Percentiles rank a stretch among this genome's conserved stretches.
phyloP scores from a whole-genome alignment of 2,329 filamentous ascomycete genomes.

The Phialocephala subalpina region DNA sequence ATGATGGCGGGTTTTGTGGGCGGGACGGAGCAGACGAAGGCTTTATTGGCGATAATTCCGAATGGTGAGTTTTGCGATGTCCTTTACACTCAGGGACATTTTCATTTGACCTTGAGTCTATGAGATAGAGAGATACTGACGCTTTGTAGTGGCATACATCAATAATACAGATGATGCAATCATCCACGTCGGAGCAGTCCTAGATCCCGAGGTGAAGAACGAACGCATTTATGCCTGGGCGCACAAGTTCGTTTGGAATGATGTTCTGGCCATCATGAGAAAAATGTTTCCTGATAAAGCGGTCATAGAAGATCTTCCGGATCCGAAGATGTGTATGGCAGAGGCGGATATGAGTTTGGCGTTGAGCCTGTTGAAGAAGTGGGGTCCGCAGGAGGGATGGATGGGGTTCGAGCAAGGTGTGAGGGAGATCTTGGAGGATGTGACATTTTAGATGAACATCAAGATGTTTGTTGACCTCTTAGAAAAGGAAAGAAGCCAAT shows the following conservation, averaged over 20 bases:
- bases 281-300: slow-evolving; percentile 32
- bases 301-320: slow-evolving; percentile 33
- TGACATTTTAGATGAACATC: neutral
- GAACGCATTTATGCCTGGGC: slow-evolving; percentile 38
- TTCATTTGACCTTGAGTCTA: neutral
- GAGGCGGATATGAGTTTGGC: slow-evolving; percentile 24
- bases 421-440: neutral
- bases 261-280: slow-evolving; percentile 37
- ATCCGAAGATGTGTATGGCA: slow-evolving; percentile 19
- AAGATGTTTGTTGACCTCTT: too few relatives aligned
- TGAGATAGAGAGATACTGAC: neutral
- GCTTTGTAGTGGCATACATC: slow-evolving; percentile 20
- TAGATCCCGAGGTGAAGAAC: slow-evolving; percentile 38
- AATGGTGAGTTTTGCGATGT: neutral
- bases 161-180: slow-evolving; percentile 41
- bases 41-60: neutral
- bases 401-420: neutral
- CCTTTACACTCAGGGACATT: slow-evolving; percentile 22
- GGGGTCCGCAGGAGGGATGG: slow-evolving; percentile 32
- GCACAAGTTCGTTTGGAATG: slow-evolving; percentile 35
- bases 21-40: neutral
- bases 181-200: slow-evolving; percentile 39
- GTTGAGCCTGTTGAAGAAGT: slow-evolving; percentile 31
- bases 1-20: slow-evolving; percentile 1
- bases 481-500: too few relatives aligned